Evolutionary conservation across 2,329 filamentous ascomycete genomes (phyloP), one percentile per base, ranked within the genome.

Genomic region (Ceratocystiopsis minuta): DNA sequence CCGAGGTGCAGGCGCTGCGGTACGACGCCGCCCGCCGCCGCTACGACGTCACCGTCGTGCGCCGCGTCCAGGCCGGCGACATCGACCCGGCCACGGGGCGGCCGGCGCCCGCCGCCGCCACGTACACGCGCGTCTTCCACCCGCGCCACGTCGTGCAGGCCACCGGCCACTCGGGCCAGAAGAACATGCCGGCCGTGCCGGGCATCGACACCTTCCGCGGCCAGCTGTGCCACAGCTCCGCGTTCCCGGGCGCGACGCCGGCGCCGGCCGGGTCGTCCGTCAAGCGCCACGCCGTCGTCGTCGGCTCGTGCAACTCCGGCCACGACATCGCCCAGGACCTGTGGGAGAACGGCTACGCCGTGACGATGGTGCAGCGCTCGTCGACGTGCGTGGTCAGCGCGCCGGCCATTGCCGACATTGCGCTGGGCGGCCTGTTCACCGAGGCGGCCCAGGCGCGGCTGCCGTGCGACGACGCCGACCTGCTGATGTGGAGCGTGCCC

Each of bases 121-220:
- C 46, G 0, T 64, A 72, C 48, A 66, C 59, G 2, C 65, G 73
- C 16, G 73, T 65, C 0, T 56, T 82, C 34, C 65, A 70, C 34
- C 77, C 78, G 0, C 67, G 63, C 6, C 77, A 82, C 46, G 55
- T 83, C 28, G 66, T 83, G 37, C 74, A 79, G 50, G 72, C 74
- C 1, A 83, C 78, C 0, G 78, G 78, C 0, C 76, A 79, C 50
- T 75, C 74, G 0, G 78, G 78, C 2, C 74, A 80, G 56, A 77
- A 73, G 53, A 68, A 72, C 43, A 55, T 72, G 38, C 77, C 78
- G 0, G 41, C 24, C 6, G 66, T 82, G 47, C 67, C 68, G 18
- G 75, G 75, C 1, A 57, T 66, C 46, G 61, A 62, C 15, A 53
- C 45, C 3, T 79, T 75, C 56, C 54, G 63, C 40, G 72, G 72